Conservation (phyloP, 768 basidiomycete genomes). For the Crucibulum laeve region DNA sequence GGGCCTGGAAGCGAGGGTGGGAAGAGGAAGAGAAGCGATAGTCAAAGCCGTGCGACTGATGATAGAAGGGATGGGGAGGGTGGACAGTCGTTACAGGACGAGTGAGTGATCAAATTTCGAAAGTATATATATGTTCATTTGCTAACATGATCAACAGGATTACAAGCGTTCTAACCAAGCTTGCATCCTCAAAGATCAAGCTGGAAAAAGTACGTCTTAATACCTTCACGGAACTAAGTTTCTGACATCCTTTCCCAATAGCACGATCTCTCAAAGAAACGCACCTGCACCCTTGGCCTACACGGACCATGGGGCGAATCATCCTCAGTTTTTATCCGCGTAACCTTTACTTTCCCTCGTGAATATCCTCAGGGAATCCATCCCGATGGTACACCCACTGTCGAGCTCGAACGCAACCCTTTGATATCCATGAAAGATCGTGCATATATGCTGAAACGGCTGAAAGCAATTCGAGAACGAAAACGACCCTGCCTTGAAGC, state of each 20-base stretch:
- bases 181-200: slow-evolving; percentile 67
- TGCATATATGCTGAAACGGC: slow-evolving; percentile 71
- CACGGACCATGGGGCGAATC: slow-evolving; percentile 91
- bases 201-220: slow-evolving; percentile 67
- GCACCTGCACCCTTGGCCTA: slow-evolving; percentile 81
- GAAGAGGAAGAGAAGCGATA: slow-evolving; percentile 37
- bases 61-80: slow-evolving; percentile 27
- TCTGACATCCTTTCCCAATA: slow-evolving; percentile 18
- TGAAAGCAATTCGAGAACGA: slow-evolving; percentile 66
- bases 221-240: not conserved
- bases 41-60: slow-evolving; percentile 30
- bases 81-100: slow-evolving; percentile 62
- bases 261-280: slow-evolving; percentile 67
- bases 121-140: not conserved
- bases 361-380: slow-evolving; percentile 65
- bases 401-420: slow-evolving; percentile 82
- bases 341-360: slow-evolving; percentile 86
- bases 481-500: slow-evolving; percentile 83
- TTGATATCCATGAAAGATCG: slow-evolving; percentile 76
- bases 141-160: slow-evolving; percentile 44
- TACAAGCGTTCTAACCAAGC: slow-evolving; percentile 64
- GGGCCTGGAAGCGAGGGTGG: slow-evolving; percentile 41
- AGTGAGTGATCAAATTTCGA: slow-evolving; percentile 38
- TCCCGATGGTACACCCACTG: slow-evolving; percentile 63
- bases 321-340: slow-evolving; percentile 79